Percentiles rank a stretch among this genome's conserved stretches.
phyloP scores from a whole-genome alignment of 768 basidiomycete species.

The Hebeloma cylindrosporum region DNA sequence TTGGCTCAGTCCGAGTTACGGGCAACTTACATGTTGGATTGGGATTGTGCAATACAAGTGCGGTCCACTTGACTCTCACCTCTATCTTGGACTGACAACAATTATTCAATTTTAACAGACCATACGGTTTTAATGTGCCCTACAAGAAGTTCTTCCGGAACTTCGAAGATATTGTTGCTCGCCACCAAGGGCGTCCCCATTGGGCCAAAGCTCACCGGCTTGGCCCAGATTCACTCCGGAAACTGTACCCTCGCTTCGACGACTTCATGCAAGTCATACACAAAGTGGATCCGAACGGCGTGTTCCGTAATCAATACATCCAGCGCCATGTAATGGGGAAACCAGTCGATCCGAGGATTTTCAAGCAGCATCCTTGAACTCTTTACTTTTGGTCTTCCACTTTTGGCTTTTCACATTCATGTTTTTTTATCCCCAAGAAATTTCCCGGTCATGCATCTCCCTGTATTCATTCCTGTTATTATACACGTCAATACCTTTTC shows the following conservation, averaged over 20 bases:
- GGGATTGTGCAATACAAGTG: slow-evolving; percentile 98
- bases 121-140: slow-evolving; percentile 80
- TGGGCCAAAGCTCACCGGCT: slow-evolving; percentile 94
- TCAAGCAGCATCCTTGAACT: slow-evolving; percentile 32
- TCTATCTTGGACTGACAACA: background rate
- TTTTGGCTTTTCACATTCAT: too few relatives aligned
- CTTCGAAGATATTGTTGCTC: slow-evolving; percentile 71
- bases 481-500: background rate
- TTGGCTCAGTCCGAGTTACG: slow-evolving; percentile 89
- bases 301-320: slow-evolving; percentile 89
- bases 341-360: slow-evolving; percentile 41
- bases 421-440: too few relatives aligned
- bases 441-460: too few relatives aligned
- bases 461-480: slow-evolving; percentile 4
- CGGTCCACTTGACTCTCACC: slow-evolving; percentile 27
- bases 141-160: slow-evolving; percentile 75
- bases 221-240: slow-evolving; percentile 58
- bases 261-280: slow-evolving; percentile 70
- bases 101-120: slow-evolving; percentile 62
- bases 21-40: slow-evolving; percentile 84
- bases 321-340: slow-evolving; percentile 82
- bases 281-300: slow-evolving; percentile 68
- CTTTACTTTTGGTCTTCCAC: background rate
- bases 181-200: slow-evolving; percentile 83
- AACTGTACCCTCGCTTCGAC: slow-evolving; percentile 79